Percentiles rank a stretch among this genome's conserved stretches.
phyloP scores from a whole-genome alignment of 192 early-diverging fungal species.

The Thoreauomyces humboldtii region DNA sequence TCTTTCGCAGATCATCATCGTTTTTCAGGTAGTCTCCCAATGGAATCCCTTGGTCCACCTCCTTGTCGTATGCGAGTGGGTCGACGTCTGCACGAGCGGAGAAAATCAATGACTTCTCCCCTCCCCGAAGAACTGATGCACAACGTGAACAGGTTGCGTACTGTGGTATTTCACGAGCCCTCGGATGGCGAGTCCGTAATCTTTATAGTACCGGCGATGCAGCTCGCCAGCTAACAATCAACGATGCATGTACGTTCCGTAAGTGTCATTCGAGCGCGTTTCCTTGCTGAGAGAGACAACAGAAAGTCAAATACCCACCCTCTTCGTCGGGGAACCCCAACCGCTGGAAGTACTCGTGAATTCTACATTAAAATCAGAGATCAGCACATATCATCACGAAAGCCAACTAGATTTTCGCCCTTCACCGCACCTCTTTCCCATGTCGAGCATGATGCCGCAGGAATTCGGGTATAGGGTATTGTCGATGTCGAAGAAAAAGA shows the following conservation, averaged over 20 bases:
- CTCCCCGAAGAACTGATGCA: too few species aligned
- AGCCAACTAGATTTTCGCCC: neutral
- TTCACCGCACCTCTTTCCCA: slow-evolving; percentile 28
- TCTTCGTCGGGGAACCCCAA: slow-evolving; percentile 55
- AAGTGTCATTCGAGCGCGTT: too few species aligned
- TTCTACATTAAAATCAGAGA: too few species aligned
- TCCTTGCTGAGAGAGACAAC: too few species aligned
- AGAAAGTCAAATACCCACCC: slow-evolving; percentile 35
- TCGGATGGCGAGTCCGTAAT: slow-evolving; percentile 72
- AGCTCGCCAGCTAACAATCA: slow-evolving; percentile 41
- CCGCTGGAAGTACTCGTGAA: slow-evolving; percentile 56
- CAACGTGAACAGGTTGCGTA: too few species aligned
- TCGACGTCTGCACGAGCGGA: slow-evolving; percentile 53
- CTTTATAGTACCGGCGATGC: slow-evolving; percentile 59
- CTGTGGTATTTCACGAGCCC: slow-evolving; percentile 67
- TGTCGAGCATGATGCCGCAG: slow-evolving; percentile 18
- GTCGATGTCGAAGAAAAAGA: slow-evolving; percentile 82
- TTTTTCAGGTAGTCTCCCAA: slow-evolving; percentile 59
- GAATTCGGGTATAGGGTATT: slow-evolving; percentile 63
- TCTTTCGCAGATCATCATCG: slow-evolving; percentile 59
- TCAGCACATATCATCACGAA: neutral
- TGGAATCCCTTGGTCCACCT: slow-evolving; percentile 69
- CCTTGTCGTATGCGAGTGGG: slow-evolving; percentile 55
- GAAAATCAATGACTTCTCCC: too few species aligned
- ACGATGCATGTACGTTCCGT: too few species aligned